Percentiles rank a stretch among this genome's conserved stretches.
Evolutionary conservation across 202 grass and related monocot genomes (phyloP).

Genomic region (Cymbopogon flexuosus): DNA sequence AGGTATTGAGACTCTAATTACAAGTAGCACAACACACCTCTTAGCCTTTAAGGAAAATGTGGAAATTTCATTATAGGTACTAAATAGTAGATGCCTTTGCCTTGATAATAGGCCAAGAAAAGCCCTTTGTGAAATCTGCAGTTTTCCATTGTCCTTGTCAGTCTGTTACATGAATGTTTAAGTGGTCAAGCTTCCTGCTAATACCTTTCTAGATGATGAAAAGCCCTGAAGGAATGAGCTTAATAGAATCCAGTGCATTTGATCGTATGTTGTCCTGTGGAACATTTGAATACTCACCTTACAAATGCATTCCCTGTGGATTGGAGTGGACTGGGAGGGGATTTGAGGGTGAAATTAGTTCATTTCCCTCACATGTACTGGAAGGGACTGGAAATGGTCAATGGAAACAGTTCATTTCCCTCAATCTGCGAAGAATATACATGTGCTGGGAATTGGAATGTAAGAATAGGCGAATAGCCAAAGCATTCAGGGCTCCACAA

Average conservation of each 20-base stretch:
- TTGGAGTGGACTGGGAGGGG: background rate
- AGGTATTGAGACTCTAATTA: slow-evolving; percentile 5
- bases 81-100: background rate
- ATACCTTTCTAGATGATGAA: background rate
- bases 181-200: background rate
- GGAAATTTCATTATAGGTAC: background rate
- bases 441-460: background rate
- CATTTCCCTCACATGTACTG: background rate
- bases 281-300: background rate
- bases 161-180: background rate
- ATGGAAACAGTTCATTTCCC: background rate
- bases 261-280: background rate
- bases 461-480: background rate
- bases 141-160: background rate
- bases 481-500: background rate
- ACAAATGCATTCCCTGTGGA: background rate
- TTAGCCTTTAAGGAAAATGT: background rate
- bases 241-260: background rate
- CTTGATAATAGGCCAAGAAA: slow-evolving; percentile 5
- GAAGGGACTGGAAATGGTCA: background rate
- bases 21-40: background rate
- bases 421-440: background rate
- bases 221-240: background rate
- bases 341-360: background rate
- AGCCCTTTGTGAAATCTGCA: background rate